Percentiles rank a stretch among this genome's conserved stretches.
phyloP scores from a whole-genome alignment of 2,329 filamentous ascomycete genomes.

The Drechslerella dactyloides region DNA sequence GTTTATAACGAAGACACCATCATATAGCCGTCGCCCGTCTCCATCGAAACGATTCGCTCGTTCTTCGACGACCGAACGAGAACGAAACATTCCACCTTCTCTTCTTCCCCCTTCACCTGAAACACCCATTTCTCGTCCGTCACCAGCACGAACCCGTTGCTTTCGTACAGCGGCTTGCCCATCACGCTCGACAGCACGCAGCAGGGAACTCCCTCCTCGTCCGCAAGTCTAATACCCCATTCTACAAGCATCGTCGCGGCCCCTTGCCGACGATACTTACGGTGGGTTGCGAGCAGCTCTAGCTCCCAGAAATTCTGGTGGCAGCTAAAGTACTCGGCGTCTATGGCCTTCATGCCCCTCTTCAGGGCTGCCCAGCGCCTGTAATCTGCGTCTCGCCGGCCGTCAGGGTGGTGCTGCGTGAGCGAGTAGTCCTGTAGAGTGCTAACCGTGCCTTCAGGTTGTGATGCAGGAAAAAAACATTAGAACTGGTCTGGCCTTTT shows the following conservation, averaged over 20 bases:
- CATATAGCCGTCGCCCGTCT: constrained; percentile 47
- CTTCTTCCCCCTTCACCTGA: constrained; percentile 47
- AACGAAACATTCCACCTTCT: constrained; percentile 48
- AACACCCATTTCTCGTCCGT: constrained; percentile 47
- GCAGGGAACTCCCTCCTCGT: constrained; percentile 48
- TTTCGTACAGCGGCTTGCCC: constrained; percentile 46
- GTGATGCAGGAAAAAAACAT: constrained; percentile 16
- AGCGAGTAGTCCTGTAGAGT: constrained; percentile 48
- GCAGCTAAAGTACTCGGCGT: constrained; percentile 30
- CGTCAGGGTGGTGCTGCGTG: constrained; percentile 45
- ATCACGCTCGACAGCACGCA: constrained; percentile 46
- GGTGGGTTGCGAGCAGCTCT: constrained; percentile 33
- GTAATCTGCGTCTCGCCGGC: constrained; percentile 43
- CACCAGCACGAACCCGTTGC: constrained; percentile 43
- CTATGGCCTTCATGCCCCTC: constrained; percentile 41
- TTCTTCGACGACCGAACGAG: constrained; percentile 42
- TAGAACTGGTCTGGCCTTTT: constrained; percentile 20
- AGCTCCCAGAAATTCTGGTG: constrained; percentile 48
- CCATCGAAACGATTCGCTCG: constrained; percentile 40
- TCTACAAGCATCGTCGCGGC: constrained; percentile 45
- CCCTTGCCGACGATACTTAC: constrained; percentile 45
- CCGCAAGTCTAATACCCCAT: constrained; percentile 41
- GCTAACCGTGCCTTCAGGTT: constrained; percentile 43
- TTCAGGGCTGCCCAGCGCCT: constrained; percentile 43
- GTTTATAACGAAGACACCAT: constrained; percentile 49